These are phyloP conservation scores for Fusarium aywerte DNA, from an alignment of 2,329 filamentous ascomycete genomes.

Conservation along the genomic window DNA sequence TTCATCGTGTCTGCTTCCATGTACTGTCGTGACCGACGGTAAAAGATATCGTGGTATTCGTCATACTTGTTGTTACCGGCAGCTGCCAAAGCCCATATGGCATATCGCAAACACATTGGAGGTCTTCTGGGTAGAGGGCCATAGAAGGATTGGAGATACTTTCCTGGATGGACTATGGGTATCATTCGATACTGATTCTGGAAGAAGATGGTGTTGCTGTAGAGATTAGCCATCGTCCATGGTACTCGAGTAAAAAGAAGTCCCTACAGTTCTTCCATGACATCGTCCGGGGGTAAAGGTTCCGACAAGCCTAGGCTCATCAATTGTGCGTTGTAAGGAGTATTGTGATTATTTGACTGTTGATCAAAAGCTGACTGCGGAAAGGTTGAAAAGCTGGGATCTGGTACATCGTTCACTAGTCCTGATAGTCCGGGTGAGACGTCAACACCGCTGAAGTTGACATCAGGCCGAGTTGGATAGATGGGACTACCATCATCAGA, in stretches of 20 bases:
- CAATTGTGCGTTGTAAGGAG: conserved; percentile 57
- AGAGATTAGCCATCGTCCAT: conserved; percentile 8
- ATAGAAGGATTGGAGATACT: conserved; percentile 81
- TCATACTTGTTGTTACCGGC: conserved; percentile 77
- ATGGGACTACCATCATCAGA: conserved; percentile 43
- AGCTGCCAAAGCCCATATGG: conserved; percentile 86
- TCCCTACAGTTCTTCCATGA: conserved; percentile 83
- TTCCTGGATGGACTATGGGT: conserved; percentile 81
- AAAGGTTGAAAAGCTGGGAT: conserved; percentile 28
- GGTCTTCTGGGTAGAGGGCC: conserved; percentile 78
- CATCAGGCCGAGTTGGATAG: conserved; percentile 26
- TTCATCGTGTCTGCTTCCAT: conserved; percentile 86
- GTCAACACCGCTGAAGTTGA: conserved; percentile 19
- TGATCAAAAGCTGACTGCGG: conserved; percentile 23
- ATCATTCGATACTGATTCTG: conserved; percentile 75
- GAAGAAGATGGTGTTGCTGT: conserved; percentile 80
- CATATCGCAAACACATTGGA: conserved; percentile 84
- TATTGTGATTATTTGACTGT: conserved; percentile 13
- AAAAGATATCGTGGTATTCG: conserved; percentile 79
- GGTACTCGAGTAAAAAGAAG: background rate
- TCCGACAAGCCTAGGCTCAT: conserved; percentile 85
- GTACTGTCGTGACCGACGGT: conserved; percentile 83
- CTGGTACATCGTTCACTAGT: conserved; percentile 2
- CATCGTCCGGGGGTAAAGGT: conserved; percentile 78
- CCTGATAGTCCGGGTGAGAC: conserved; percentile 14